Evolutionary conservation across 148 eudicot genomes (phyloP).

Genomic region (Euryodendron excelsum): DNA sequence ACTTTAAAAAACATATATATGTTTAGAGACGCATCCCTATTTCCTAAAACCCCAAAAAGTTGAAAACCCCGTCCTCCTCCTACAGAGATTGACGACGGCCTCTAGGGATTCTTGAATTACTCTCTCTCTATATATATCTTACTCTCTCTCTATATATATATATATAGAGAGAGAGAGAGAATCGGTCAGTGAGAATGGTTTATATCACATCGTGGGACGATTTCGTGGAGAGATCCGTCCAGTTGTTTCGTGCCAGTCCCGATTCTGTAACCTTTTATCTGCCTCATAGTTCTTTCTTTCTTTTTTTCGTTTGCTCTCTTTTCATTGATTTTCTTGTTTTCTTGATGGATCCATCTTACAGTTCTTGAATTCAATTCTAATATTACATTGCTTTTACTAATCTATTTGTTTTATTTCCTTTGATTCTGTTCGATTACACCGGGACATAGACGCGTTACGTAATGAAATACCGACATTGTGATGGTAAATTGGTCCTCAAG

Average conservation of each 20-base stretch:
- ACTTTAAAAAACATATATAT: no score
- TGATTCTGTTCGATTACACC: no score
- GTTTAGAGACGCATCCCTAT: no score
- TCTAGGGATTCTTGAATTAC: not conserved
- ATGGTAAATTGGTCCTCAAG: constrained; percentile 92
- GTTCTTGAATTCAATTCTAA: not conserved
- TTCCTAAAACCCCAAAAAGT: not conserved
- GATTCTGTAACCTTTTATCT: constrained; percentile 47
- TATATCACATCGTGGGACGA: constrained; percentile 79
- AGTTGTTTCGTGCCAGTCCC: constrained; percentile 68
- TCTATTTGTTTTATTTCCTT: not conserved
- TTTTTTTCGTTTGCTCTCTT: not conserved
- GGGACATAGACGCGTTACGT: constrained; percentile 61
- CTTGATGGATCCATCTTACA: not conserved
- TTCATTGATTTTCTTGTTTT: not conserved
- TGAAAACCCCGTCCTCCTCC: not conserved
- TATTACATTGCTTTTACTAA: not conserved
- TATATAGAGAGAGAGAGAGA: no score
- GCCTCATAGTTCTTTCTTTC: not conserved
- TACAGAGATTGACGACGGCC: constrained; percentile 7
- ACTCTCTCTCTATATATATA: not conserved
- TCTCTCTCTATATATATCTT: not conserved
- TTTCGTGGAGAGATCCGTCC: constrained; percentile 73
- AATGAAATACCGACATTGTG: constrained; percentile 87
- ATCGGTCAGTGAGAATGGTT: constrained; percentile 22